A percentile compares a stretch with the other conserved stretches of the same genome.
Evolutionary conservation across 495 filamentous ascomycete species (phyloP).

Genomic region (Haplographium delicatum): DNA sequence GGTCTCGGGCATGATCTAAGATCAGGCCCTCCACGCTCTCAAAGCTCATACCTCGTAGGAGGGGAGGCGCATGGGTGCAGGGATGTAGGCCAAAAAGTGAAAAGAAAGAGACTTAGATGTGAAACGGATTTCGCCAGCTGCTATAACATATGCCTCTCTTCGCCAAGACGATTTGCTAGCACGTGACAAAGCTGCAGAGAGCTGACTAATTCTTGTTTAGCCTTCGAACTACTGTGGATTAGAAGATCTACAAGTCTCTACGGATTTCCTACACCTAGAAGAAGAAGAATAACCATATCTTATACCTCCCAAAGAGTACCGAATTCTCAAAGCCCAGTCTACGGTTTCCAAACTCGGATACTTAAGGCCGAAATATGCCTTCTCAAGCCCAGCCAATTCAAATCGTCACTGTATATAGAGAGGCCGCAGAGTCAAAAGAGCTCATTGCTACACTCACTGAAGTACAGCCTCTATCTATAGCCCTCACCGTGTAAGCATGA

Average conservation of each 20-base stretch:
- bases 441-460: neutral
- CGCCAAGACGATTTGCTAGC: neutral
- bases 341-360: neutral
- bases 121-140: too few species aligned
- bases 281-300: too few species aligned
- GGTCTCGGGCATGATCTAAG: too few species aligned
- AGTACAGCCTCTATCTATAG: neutral
- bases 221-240: neutral
- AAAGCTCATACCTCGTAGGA: too few species aligned
- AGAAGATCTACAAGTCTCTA: neutral
- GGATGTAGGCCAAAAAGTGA: too few species aligned
- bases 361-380: neutral
- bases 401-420: neutral
- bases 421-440: neutral
- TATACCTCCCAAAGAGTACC: neutral
- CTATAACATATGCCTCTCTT: too few species aligned
- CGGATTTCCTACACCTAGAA: neutral
- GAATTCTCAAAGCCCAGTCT: neutral
- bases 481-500: neutral
- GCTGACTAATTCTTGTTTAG: neutral
- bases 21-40: too few species aligned
- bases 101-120: too few species aligned
- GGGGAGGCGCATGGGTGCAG: too few species aligned
- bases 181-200: neutral
- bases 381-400: constrained; percentile 1